Base-by-base conservation (phyloP, 2,329 filamentous ascomycete genomes). In the Remersonia thermophila region DNA sequence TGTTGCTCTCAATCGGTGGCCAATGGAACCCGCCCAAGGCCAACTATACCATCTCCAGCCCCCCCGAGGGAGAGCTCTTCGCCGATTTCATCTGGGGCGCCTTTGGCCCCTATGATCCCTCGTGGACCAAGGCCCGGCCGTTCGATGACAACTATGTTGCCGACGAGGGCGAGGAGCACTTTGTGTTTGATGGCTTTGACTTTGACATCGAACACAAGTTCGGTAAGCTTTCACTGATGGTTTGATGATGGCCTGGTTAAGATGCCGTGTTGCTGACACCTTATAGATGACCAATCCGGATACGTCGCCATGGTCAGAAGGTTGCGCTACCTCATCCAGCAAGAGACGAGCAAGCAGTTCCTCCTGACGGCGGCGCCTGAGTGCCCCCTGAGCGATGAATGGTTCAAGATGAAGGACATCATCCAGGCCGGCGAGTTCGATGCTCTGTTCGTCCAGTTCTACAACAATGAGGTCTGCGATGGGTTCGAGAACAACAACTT, bases 1-100 rank as follows among this genome's bases (percentile, higher is more conserved):
- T 81, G 35, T 55, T 80, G 29, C 61, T 80, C 17, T 80, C 76
- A 10, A 65, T 81, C 32, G 77, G 77, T 30, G 76, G 77, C 28
- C 68, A 43, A 9, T 56, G 45, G 32, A 40, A 39, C 6, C 16
- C 35, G 14, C 20, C 35, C 13, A 30, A 11, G 16, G 51, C 48
- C 40, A 51, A 60, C 52, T 63, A 63, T 44, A 49, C 51, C 11
- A 35, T 63, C 28, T 54, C 54, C 2, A 47, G 38, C 28, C 36
- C 42, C 7, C 36, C 44, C 13, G 48, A 53, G 5, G 59, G 56
- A 25, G 32, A 42, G 13, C 43, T 52, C 11, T 62, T 63, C 47
- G 60, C 55, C 33, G 40, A 57, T 26, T 61, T 60, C 43, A 36
- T 62, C 37, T 61, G 55, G 50, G 39, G 48, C 10, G 51, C 58